Conservation (phyloP, 2,329 filamentous ascomycete genomes). For the Cordyceps farinosa region DNA sequence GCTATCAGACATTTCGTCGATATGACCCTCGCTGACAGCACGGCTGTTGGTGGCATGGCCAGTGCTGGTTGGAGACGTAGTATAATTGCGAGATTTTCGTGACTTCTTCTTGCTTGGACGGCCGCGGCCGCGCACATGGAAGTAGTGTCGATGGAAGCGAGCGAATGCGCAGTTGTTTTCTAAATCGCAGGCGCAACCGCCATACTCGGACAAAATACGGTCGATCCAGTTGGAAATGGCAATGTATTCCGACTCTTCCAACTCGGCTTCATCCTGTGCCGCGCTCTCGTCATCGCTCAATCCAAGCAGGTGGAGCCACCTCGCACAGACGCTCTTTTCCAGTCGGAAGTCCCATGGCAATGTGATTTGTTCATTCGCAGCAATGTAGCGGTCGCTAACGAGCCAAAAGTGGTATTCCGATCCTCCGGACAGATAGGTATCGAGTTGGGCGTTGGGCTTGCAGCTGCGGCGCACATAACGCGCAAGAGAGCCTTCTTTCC, state of each 20-base stretch:
- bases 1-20: slow-evolving; percentile 52
- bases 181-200: slow-evolving; percentile 71
- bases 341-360: slow-evolving; percentile 66
- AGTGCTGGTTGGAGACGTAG: slow-evolving; percentile 60
- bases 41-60: slow-evolving; percentile 61
- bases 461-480: slow-evolving; percentile 93
- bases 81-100: slow-evolving; percentile 52
- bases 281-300: slow-evolving; percentile 57
- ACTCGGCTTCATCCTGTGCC: slow-evolving; percentile 48
- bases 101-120: slow-evolving; percentile 48
- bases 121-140: slow-evolving; percentile 42
- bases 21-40: slow-evolving; percentile 59
- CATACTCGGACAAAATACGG: slow-evolving; percentile 70
- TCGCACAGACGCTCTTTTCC: slow-evolving; percentile 50
- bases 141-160: slow-evolving; percentile 58
- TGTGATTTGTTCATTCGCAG: slow-evolving; percentile 59
- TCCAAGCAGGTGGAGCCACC: slow-evolving; percentile 58
- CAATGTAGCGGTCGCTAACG: slow-evolving; percentile 74
- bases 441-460: slow-evolving; percentile 80
- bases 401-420: slow-evolving; percentile 91
- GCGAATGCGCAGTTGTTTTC: slow-evolving; percentile 61
- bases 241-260: slow-evolving; percentile 58
- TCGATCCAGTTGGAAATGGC: slow-evolving; percentile 63
- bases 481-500: slow-evolving; percentile 78
- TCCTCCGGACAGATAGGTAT: slow-evolving; percentile 75